Evolutionary conservation across 768 basidiomycete species (phyloP).

Genomic region (Mrakia blollopis): DNA sequence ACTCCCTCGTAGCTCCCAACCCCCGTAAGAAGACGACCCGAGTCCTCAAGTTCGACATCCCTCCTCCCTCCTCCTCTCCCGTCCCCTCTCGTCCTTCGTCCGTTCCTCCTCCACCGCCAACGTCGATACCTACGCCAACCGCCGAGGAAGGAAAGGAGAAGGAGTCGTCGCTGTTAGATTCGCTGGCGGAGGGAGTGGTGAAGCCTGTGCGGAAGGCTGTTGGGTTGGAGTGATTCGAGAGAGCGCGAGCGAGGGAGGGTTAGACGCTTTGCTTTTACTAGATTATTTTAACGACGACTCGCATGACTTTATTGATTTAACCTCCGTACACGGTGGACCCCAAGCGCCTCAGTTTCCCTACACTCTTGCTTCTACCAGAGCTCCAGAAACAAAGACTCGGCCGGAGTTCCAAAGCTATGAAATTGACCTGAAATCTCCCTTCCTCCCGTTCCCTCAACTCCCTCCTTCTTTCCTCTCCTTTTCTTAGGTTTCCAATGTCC

Average conservation of each 20-base stretch:
- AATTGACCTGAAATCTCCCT: too few relatives aligned
- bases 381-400: too few relatives aligned
- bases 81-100: constrained; percentile 12
- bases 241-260: neutral
- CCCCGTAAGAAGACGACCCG: constrained; percentile 84
- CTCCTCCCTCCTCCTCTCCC: constrained; percentile 36
- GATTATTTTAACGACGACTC: too few relatives aligned
- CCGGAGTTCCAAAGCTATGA: too few relatives aligned
- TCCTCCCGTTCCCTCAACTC: neutral
- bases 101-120: constrained; percentile 15
- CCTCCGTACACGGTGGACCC: too few relatives aligned
- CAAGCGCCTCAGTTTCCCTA: too few relatives aligned
- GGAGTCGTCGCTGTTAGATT: neutral
- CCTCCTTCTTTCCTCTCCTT: neutral
- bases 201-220: constrained; percentile 5
- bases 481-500: constrained; percentile 5
- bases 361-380: too few relatives aligned
- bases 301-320: too few relatives aligned
- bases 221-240: too few relatives aligned
- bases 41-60: constrained; percentile 76
- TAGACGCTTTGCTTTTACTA: too few relatives aligned
- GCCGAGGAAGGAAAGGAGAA: neutral
- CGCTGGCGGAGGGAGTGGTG: neutral
- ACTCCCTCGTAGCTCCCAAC: constrained; percentile 61
- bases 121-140: neutral